Conservation (phyloP, 1,284 basidiomycete genomes). For the Termitomyces sp. region DNA sequence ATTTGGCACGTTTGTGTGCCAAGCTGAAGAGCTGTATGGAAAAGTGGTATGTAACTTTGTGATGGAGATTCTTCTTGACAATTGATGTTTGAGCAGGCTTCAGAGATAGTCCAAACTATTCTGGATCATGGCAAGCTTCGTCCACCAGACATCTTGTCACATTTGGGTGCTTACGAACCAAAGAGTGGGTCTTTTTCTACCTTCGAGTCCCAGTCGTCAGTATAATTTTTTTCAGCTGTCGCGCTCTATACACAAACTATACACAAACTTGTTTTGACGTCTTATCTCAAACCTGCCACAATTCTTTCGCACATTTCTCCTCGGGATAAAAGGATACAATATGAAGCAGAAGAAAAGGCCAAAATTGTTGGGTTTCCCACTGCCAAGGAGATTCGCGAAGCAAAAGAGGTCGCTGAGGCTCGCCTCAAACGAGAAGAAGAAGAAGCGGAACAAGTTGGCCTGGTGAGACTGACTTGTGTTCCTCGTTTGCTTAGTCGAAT, state of each 20-base stretch:
- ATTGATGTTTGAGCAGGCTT: constrained; percentile 44
- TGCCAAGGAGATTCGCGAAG: constrained; percentile 66
- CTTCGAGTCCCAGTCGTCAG: constrained; percentile 6
- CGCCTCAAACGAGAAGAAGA: constrained; percentile 66
- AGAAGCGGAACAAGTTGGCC: constrained; percentile 63
- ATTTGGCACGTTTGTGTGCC: constrained; percentile 76
- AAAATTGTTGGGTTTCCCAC: constrained; percentile 72
- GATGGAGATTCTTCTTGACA: not conserved
- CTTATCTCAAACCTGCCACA: constrained; percentile 72
- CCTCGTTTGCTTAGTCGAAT: constrained; percentile 4
- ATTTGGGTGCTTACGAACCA: constrained; percentile 46
- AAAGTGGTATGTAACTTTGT: constrained; percentile 49
- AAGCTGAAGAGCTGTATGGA: constrained; percentile 68
- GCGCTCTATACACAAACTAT: constrained; percentile 53
- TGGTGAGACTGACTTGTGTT: constrained; percentile 43
- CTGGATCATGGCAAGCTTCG: constrained; percentile 85
- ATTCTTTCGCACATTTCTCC: constrained; percentile 69
- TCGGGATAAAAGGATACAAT: constrained; percentile 68
- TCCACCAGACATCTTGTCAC: constrained; percentile 63
- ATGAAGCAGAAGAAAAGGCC: constrained; percentile 68
- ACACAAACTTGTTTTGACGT: constrained; percentile 58
- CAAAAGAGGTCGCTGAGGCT: constrained; percentile 57
- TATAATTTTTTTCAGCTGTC: constrained; percentile 33
- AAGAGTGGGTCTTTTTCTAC: constrained; percentile 44
- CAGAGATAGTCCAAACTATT: constrained; percentile 70